Percentiles rank a stretch among this genome's conserved stretches.
phyloP scores from a whole-genome alignment of 495 filamentous ascomycete species.

The Aspergillus diversus region DNA sequence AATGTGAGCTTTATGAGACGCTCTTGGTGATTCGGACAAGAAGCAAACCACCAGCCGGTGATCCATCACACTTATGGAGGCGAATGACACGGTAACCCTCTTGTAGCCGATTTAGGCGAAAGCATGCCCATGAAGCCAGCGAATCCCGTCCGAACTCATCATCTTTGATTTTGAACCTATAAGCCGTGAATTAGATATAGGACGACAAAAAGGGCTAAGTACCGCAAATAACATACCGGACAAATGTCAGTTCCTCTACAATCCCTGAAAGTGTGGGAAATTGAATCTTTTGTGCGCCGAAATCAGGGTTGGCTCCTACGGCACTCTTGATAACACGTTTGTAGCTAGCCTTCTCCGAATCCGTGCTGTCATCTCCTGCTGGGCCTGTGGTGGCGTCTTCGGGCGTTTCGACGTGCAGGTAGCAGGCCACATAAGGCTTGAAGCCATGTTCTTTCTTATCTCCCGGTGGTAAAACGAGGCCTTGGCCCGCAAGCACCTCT shows the following conservation, averaged over 20 bases:
- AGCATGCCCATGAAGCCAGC: constrained; percentile 84
- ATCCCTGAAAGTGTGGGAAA: constrained; percentile 67
- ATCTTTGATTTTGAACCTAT: constrained; percentile 83
- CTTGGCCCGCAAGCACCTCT: constrained; percentile 56
- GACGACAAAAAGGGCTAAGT: constrained; percentile 1
- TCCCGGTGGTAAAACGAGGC: constrained; percentile 50
- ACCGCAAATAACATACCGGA: constrained; percentile 58
- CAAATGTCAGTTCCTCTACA: constrained; percentile 77
- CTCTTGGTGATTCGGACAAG: constrained; percentile 70
- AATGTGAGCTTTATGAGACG: constrained; percentile 24
- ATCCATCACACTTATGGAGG: constrained; percentile 66
- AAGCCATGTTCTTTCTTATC: constrained; percentile 63
- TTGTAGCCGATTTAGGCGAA: constrained; percentile 77
- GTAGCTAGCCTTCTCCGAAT: constrained; percentile 61
- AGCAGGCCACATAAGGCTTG: constrained; percentile 78
- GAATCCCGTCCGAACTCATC: constrained; percentile 76
- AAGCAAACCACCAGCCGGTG: constrained; percentile 63
- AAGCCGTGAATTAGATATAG: constrained; percentile 11
- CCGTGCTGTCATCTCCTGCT: constrained; percentile 44
- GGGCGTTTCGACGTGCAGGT: constrained; percentile 75
- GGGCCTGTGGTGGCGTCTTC: constrained; percentile 26
- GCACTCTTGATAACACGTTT: constrained; percentile 68
- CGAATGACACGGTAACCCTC: constrained; percentile 77
- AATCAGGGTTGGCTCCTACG: constrained; percentile 70
- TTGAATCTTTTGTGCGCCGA: constrained; percentile 61